phyloP scores from a whole-genome alignment of 2,329 filamentous ascomycete species.

The Talaromyces sp. region DNA sequence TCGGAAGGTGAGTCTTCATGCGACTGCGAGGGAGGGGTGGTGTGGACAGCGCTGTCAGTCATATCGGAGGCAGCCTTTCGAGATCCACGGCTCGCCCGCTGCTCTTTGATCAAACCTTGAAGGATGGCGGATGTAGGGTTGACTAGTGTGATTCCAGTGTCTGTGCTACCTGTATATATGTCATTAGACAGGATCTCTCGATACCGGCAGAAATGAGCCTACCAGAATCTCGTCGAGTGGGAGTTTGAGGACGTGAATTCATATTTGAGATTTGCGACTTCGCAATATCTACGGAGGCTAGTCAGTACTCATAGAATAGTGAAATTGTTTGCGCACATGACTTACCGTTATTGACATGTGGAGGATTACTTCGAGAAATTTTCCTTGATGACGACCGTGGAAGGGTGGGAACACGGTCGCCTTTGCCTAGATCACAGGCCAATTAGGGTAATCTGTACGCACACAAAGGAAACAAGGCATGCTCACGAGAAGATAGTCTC shows the following conservation, averaged over 20 bases:
- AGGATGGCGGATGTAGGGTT: conserved; percentile 37
- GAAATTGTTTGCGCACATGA: neutral
- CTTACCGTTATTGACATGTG: conserved; percentile 13
- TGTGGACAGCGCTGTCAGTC: conserved; percentile 20
- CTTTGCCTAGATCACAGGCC: neutral
- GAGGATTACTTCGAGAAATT: conserved; percentile 11
- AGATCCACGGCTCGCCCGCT: conserved; percentile 34
- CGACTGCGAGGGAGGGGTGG: conserved; percentile 13
- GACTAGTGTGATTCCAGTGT: conserved; percentile 27
- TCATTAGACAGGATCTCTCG: neutral
- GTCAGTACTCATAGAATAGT: neutral
- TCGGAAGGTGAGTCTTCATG: conserved; percentile 32
- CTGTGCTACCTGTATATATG: conserved; percentile 19
- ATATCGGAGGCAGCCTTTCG: conserved; percentile 22
- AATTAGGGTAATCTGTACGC: neutral
- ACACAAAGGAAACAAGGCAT: neutral
- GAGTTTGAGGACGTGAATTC: conserved; percentile 10
- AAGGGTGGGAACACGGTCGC: conserved; percentile 2
- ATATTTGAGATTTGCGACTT: conserved; percentile 12
- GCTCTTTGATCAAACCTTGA: conserved; percentile 38
- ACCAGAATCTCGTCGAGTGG: conserved; percentile 9
- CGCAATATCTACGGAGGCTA: conserved; percentile 5
- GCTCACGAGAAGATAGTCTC: conserved; percentile 9
- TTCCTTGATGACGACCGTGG: conserved; percentile 7
- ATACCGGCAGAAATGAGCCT: neutral